Evolutionary conservation across 1,139 yeast genomes (phyloP), one percentile per base, ranked within the genome.

Genomic region (Yamadazyma triangularis): DNA sequence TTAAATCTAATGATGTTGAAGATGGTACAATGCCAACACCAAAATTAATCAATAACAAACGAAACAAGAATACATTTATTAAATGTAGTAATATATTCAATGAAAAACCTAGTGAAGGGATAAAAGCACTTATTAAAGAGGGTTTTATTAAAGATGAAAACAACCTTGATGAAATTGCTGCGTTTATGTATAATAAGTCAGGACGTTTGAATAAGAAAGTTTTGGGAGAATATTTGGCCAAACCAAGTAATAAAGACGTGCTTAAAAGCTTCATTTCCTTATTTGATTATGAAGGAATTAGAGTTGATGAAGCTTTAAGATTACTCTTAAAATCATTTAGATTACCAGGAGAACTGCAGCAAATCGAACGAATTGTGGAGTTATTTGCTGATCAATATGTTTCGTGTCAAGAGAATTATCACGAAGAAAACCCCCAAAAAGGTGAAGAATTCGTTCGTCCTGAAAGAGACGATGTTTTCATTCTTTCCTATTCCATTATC

Each of bases 281-380:
- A 34, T 83, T 89, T 56, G 93, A 89, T 39, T 91, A 89, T 50
- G 60, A 69, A 23, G 81, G 76, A 11, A 64, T 84, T 44, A 71
- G 98, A 47, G 88, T 93, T 2, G 98, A 93, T 56, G 97, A 91
- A 55, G 96, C 96, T 0, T 65, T 93, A 35, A 71, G 99, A 45
- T 72, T 86, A 32, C 58, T 93, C 39, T 66, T 93, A 43, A 83
- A 86, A 32, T 73, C 85, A 11, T 91, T 93, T 51, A 75, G 99
- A 55, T 69, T 93, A 33, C 98, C 98, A 0, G 99, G 99, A 30
- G 99, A 93, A 58, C 81, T 96, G 0, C 97, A 88, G 50, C 96
- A 87, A 53, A 91, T 93, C 53, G 97, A 89, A 54, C 73, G 96
- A 49, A 76, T 91, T 13, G 85, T 93, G 25, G 96, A 89, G 48